Evolutionary conservation across 2,329 filamentous ascomycete species (phyloP).

Genomic region (Endothia cerciana): DNA sequence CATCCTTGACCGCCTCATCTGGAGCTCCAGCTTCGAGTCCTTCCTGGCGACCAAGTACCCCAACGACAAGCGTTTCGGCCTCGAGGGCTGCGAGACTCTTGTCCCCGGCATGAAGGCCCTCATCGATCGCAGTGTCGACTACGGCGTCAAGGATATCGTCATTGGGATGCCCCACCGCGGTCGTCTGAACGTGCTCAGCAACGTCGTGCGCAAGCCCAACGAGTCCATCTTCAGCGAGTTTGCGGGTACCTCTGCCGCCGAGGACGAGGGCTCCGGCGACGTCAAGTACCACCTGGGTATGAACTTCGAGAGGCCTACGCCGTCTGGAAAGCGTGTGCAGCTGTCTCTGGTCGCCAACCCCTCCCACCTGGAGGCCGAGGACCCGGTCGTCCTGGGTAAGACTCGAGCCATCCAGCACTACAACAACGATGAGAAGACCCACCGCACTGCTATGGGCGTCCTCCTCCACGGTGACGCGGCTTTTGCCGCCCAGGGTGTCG

Average conservation of each 20-base stretch:
- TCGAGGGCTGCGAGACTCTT: conserved; percentile 95
- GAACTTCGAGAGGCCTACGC: conserved; percentile 99
- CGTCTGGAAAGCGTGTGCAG: conserved; percentile 98
- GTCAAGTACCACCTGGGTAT: conserved; percentile 99
- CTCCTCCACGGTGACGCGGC: conserved; percentile 96
- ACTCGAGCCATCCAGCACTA: conserved; percentile 98
- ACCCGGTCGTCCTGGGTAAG: conserved; percentile 96
- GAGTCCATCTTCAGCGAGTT: conserved; percentile 99
- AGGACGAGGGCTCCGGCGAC: conserved; percentile 95
- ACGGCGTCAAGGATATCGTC: conserved; percentile 98
- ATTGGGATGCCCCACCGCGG: conserved; percentile 99
- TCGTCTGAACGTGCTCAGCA: conserved; percentile 95
- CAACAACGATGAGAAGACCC: conserved; percentile 92
- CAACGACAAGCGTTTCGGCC: conserved; percentile 98
- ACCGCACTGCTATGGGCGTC: conserved; percentile 90
- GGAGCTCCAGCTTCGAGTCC: conserved; percentile 95
- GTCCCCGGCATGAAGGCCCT: conserved; percentile 99
- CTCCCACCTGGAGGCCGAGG: conserved; percentile 96
- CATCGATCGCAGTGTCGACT: conserved; percentile 97
- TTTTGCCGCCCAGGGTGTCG: conserved; percentile 93
- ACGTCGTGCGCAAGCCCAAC: conserved; percentile 98
- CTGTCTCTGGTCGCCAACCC: conserved; percentile 97
- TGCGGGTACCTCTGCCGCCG: conserved; percentile 81
- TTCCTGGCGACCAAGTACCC: conserved; percentile 98
- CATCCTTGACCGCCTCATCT: conserved; percentile 96